These are phyloP conservation scores for Mycena epipterygia DNA, from an alignment of 768 basidiomycete species.

Conservation along the genomic window DNA sequence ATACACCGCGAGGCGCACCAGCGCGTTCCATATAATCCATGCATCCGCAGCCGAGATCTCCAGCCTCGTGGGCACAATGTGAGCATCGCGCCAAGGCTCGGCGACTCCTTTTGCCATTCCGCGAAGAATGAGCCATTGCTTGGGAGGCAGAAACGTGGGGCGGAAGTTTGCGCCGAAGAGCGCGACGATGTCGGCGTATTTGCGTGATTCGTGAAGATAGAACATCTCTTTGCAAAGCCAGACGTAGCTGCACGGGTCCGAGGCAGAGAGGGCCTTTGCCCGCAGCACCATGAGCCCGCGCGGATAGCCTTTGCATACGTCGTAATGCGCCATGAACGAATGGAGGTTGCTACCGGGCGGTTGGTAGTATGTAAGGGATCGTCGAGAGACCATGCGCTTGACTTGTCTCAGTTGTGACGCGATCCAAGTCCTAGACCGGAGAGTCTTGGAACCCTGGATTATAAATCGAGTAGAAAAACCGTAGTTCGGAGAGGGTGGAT, in stretches of 20 bases:
- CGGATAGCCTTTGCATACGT: slow-evolving; percentile 7
- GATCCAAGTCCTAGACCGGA: slow-evolving; percentile 10
- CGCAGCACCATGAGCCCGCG: slow-evolving; percentile 19
- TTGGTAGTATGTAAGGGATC: slow-evolving; percentile 2
- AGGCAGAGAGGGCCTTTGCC: slow-evolving; percentile 19
- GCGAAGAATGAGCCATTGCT: not conserved
- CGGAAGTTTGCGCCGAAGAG: slow-evolving; percentile 33
- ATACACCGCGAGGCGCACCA: slow-evolving; percentile 28
- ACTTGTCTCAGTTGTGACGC: slow-evolving; percentile 17
- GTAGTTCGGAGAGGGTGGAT: not conserved
- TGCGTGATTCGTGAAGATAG: slow-evolving; percentile 21
- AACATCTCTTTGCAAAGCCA: slow-evolving; percentile 36
- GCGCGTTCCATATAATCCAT: slow-evolving; percentile 35
- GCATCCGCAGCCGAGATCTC: slow-evolving; percentile 19
- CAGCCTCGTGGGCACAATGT: slow-evolving; percentile 23
- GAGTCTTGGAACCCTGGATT: slow-evolving; percentile 3
- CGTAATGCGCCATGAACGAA: slow-evolving; percentile 29
- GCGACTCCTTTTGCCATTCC: not conserved
- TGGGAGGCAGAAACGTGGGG: slow-evolving; percentile 10
- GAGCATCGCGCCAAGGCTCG: not conserved
- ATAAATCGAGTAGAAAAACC: slow-evolving; percentile 20
- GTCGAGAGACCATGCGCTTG: slow-evolving; percentile 1
- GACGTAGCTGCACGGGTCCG: slow-evolving; percentile 24
- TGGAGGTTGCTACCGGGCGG: slow-evolving; percentile 19
- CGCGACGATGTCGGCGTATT: slow-evolving; percentile 20